phyloP scores from a whole-genome alignment of 2,329 filamentous ascomycete species.

The Aspergillus sp. region DNA sequence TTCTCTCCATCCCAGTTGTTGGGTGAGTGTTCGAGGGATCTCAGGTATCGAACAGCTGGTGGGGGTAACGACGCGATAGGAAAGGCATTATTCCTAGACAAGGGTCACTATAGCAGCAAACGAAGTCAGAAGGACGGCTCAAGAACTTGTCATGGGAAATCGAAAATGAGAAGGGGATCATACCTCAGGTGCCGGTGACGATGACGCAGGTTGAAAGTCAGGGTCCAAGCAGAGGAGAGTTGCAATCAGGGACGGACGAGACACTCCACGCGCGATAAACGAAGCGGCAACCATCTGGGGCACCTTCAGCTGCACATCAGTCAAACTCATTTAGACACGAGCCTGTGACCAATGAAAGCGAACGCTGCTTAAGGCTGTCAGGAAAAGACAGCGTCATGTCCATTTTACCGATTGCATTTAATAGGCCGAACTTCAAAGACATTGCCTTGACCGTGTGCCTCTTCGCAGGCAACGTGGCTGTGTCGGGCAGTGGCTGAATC shows the following conservation, averaged over 20 bases:
- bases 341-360: neutral
- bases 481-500: conserved; percentile 7
- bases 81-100: neutral
- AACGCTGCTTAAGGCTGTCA: neutral
- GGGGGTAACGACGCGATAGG: neutral
- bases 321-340: conserved; percentile 1
- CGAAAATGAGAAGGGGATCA: neutral
- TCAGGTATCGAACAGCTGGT: neutral
- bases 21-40: neutral
- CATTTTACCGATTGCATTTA: neutral
- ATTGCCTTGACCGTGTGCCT: neutral
- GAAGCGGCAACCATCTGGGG: neutral
- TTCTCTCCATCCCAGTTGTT: conserved; percentile 7
- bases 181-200: neutral
- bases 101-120: neutral
- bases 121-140: neutral
- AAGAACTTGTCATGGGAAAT: neutral
- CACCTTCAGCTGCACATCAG: conserved; percentile 3
- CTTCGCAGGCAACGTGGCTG: conserved; percentile 5
- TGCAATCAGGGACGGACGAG: neutral
- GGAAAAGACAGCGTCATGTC: neutral
- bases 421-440: conserved; percentile 4
- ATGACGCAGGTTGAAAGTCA: neutral
- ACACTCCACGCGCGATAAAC: neutral
- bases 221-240: neutral